Percentiles rank a stretch among this genome's conserved stretches.
Conservation (phyloP, 257 asterid species). For the Solanum clarkiae region DNA sequence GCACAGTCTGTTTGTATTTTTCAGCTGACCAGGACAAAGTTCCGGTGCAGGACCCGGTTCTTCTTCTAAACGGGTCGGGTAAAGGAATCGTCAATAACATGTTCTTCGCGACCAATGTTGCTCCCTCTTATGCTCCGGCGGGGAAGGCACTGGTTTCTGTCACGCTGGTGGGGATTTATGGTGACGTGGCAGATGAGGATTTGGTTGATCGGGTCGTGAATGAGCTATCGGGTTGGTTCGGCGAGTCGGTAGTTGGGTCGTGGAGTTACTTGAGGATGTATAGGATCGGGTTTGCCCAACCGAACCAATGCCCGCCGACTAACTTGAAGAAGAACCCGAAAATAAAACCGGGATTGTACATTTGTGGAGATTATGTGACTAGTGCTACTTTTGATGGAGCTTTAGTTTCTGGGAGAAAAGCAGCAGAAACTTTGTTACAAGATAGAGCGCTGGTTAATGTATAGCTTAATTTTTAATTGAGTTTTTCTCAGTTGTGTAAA, state of each 20-base stretch:
- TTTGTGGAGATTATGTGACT: conserved; percentile 84
- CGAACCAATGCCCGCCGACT: conserved; percentile 85
- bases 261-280: conserved; percentile 73
- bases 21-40: conserved; percentile 34
- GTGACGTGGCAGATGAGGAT: conserved; percentile 40
- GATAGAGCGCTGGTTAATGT: conserved; percentile 31
- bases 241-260: conserved; percentile 32
- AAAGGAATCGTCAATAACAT: conserved; percentile 80
- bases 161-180: conserved; percentile 51
- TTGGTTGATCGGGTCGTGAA: conserved; percentile 38
- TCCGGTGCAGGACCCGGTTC: conserved; percentile 59
- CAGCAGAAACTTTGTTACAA: conserved; percentile 69
- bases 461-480: conserved; percentile 5
- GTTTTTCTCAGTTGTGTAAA: neutral
- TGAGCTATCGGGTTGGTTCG: conserved; percentile 78
- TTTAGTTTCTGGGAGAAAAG: conserved; percentile 79
- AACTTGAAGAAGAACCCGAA: conserved; percentile 59
- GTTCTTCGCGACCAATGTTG: conserved; percentile 84
- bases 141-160: conserved; percentile 84
- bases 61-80: conserved; percentile 68
- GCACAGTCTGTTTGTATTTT: conserved; percentile 76
- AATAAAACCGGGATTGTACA: conserved; percentile 45
- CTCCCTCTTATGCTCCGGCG: conserved; percentile 54
- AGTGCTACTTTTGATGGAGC: conserved; percentile 96
- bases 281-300: conserved; percentile 66